phyloP scores from a whole-genome alignment of 2,329 filamentous ascomycete species.

The Fusarium sp. region DNA sequence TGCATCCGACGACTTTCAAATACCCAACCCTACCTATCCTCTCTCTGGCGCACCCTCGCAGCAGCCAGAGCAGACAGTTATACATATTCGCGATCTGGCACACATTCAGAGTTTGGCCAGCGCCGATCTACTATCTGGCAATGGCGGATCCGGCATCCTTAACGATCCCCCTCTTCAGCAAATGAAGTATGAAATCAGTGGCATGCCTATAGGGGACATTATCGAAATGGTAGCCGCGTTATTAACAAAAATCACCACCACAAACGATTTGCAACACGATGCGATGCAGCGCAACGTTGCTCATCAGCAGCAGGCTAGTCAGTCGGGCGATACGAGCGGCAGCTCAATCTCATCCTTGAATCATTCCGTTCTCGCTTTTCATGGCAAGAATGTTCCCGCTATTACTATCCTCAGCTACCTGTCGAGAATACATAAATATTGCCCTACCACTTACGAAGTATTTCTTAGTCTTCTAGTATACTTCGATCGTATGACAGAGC shows the following conservation, averaged over 20 bases:
- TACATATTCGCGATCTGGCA: constrained; percentile 87
- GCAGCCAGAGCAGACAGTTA: constrained; percentile 61
- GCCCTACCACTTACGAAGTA: constrained; percentile 97
- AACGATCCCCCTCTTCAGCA: constrained; percentile 65
- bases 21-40: constrained; percentile 54
- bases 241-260: constrained; percentile 95
- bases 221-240: constrained; percentile 99
- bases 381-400: constrained; percentile 96
- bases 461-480: constrained; percentile 96
- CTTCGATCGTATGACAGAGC: constrained; percentile 98
- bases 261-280: constrained; percentile 94
- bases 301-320: constrained; percentile 67
- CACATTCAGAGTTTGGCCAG: constrained; percentile 91
- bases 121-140: constrained; percentile 74
- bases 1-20: constrained; percentile 52
- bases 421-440: constrained; percentile 97
- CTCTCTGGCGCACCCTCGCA: constrained; percentile 44
- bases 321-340: constrained; percentile 57
- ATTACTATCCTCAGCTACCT: constrained; percentile 98
- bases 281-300: constrained; percentile 79
- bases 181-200: constrained; percentile 91
- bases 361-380: constrained; percentile 87
- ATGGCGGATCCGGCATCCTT: constrained; percentile 58
- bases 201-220: constrained; percentile 95
- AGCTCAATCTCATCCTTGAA: constrained; percentile 70